Evolutionary conservation across 805 yeast genomes (phyloP), one percentile per base, ranked within the genome.

Genomic region (Metschnikowia matae): DNA sequence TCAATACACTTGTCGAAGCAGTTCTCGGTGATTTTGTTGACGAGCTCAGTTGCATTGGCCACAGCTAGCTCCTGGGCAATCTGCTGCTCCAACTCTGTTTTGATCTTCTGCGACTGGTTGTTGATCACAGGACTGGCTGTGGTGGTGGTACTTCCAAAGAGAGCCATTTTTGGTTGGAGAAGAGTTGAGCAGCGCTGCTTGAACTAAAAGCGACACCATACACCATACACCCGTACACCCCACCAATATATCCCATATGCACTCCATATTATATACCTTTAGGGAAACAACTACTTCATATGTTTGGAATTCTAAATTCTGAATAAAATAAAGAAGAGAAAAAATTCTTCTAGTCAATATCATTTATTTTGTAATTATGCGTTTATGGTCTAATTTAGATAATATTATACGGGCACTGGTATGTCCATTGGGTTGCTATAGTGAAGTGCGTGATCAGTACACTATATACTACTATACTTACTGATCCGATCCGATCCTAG

Each of bases 1-100:
- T 67, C 67, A 44, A 88, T 74, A 69, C 97, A 91, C 65, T 83
- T 81, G 44, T 85, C 85, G 66, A 87, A 91, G 67, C 97, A 91
- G 73, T 87, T 87, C 59, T 84, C 90, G 11, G 96, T 85, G 64
- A 89, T 79, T 61, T 88, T 85, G 70, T 84, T 86, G 32, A 90
- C 95, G 48, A 91, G 74, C 61, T 88, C 91, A 1, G 92, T 85
- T 34, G 96, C 97, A 67, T 90, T 88, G 17, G 91, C 94, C n/a
- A 89, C 80, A 1, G 96, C 96, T 54, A 91, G 74, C 63, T 91
- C 97, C 65, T 83, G 87, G 39, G 84, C 75, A 50, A 91, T 83
- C 62, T 85, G 88, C 17, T 75, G 73, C 66, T 87, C 85, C 48
- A 89, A 69, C 62, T 83, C 80, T 26, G 79, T 78, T 62, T 85